A percentile compares a stretch with the other conserved stretches of the same genome.
Evolutionary conservation across 768 basidiomycete species (phyloP).

Genomic region (Termitomyces sp.): DNA sequence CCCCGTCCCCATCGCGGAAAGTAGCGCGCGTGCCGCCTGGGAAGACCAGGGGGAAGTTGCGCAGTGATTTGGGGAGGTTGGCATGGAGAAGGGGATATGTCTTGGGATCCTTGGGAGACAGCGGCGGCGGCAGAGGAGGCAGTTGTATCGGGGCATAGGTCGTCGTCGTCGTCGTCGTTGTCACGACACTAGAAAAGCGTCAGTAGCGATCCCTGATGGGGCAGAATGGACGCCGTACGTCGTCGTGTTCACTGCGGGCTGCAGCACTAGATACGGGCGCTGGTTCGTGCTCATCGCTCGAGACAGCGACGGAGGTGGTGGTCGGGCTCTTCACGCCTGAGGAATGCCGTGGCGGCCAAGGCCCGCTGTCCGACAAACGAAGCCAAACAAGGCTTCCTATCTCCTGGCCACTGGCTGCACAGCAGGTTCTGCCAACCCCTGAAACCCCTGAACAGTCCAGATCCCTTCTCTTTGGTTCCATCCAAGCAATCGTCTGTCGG

Average conservation of each 20-base stretch:
- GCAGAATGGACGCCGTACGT: constrained; percentile 45
- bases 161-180: constrained; percentile 89
- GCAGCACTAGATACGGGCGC: constrained; percentile 66
- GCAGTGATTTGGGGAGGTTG: constrained; percentile 64
- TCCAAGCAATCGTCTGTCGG: background rate
- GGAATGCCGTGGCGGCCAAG: background rate
- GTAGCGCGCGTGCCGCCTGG: constrained; percentile 78
- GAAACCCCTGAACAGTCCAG: background rate
- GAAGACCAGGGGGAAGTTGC: constrained; percentile 73
- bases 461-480: background rate
- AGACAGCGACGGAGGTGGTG: constrained; percentile 17
- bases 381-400: constrained; percentile 8
- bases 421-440: background rate
- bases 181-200: constrained; percentile 59
- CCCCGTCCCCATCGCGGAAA: constrained; percentile 65
- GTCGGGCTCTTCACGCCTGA: background rate
- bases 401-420: background rate
- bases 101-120: constrained; percentile 72
- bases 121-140: constrained; percentile 66
- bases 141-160: constrained; percentile 85
- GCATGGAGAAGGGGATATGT: constrained; percentile 75
- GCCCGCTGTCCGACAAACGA: constrained; percentile 4
- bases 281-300: constrained; percentile 55
- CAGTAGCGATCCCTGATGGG: background rate
- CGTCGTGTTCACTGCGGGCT: constrained; percentile 81